Evolutionary conservation across 2,329 filamentous ascomycete genomes (phyloP).

Genomic region (Diaporthe citriasiana): DNA sequence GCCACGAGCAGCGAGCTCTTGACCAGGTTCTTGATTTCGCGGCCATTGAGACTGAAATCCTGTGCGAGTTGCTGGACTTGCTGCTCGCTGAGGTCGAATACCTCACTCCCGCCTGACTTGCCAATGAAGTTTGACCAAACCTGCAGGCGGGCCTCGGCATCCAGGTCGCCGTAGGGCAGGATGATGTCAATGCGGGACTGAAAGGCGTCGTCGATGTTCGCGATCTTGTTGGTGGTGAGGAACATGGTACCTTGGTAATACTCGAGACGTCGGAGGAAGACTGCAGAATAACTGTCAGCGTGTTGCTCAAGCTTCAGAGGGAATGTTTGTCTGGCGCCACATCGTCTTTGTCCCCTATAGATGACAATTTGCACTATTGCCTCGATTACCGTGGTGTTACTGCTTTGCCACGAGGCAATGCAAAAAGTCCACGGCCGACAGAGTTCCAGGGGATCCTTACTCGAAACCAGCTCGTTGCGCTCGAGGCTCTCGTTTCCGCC

Average conservation of each 20-base stretch:
- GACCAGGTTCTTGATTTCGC: constrained; percentile 66
- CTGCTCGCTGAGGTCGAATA: constrained; percentile 49
- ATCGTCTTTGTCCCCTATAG: too few relatives aligned
- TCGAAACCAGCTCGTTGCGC: constrained; percentile 56
- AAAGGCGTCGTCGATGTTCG: constrained; percentile 54
- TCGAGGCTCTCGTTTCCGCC: constrained; percentile 48
- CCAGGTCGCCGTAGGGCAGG: constrained; percentile 52
- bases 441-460: not conserved
- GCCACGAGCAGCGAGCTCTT: constrained; percentile 48
- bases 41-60: constrained; percentile 59
- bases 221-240: constrained; percentile 55
- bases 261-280: constrained; percentile 52
- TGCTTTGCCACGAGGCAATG: too few relatives aligned
- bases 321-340: too few relatives aligned
- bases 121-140: constrained; percentile 55
- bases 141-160: constrained; percentile 47
- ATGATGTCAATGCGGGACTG: constrained; percentile 54
- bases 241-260: constrained; percentile 56
- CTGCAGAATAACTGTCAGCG: not conserved
- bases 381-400: too few relatives aligned
- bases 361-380: too few relatives aligned
- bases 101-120: constrained; percentile 47
- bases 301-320: too few relatives aligned
- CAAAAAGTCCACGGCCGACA: not conserved
- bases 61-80: constrained; percentile 54